Evolutionary conservation across 306 rosid species (phyloP).

Genomic region (Ochetophila trinervis): DNA sequence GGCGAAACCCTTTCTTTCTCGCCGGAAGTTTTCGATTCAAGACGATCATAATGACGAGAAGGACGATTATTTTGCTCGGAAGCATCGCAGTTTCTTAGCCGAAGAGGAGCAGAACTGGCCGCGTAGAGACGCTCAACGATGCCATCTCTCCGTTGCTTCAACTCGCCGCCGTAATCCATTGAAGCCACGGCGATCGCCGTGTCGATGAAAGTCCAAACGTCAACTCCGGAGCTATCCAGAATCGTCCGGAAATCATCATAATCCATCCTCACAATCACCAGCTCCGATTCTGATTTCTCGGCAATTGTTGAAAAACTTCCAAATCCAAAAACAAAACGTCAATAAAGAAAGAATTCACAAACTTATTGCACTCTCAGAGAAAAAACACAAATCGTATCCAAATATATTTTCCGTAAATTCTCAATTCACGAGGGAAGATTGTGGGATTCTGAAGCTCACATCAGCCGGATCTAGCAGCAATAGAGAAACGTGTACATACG

Average conservation of each 20-base stretch:
- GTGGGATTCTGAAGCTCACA: too few species aligned
- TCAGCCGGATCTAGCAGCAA: too few species aligned
- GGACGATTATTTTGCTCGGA: background rate
- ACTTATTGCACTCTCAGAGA: too few species aligned
- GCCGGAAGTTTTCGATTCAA: conserved; percentile 11
- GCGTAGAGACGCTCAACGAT: conserved; percentile 73
- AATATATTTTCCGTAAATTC: too few species aligned
- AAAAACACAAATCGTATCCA: too few species aligned
- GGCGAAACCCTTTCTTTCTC: conserved; percentile 45
- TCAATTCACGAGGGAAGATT: too few species aligned
- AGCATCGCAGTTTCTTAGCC: conserved; percentile 48
- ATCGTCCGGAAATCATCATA: conserved; percentile 80
- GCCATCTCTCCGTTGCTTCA: conserved; percentile 71
- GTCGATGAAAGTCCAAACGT: conserved; percentile 78
- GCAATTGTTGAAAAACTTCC: background rate
- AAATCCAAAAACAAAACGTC: background rate
- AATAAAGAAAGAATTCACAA: too few species aligned
- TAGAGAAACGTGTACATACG: too few species aligned
- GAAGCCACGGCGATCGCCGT: conserved; percentile 84
- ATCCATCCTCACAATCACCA: conserved; percentile 45
- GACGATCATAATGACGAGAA: conserved; percentile 2
- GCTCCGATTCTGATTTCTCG: too few species aligned
- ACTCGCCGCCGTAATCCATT: conserved; percentile 47
- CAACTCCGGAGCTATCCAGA: conserved; percentile 71
- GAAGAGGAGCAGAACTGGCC: conserved; percentile 33